Evolutionary conservation across 495 filamentous ascomycete genomes (phyloP).

Genomic region (Xylaria palmicola): DNA sequence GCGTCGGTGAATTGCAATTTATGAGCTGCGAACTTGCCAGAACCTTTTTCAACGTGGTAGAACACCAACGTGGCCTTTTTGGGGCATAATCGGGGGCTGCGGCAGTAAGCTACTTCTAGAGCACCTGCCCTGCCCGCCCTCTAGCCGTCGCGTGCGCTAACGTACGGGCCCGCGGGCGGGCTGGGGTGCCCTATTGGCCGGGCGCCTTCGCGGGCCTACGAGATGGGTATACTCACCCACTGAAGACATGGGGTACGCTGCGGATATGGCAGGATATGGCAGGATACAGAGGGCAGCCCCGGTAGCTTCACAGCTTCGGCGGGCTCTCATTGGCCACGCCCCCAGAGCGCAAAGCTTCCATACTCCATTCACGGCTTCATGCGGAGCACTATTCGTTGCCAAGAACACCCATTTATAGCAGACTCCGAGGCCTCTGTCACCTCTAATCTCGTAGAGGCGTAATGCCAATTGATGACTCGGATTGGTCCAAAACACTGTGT

Average conservation of each 20-base stretch:
- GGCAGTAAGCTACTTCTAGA: conserved; percentile 2
- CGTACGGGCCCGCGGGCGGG: neutral
- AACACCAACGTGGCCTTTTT: conserved; percentile 22
- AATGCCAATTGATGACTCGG: neutral
- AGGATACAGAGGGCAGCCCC: neutral
- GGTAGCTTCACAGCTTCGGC: neutral
- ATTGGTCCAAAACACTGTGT: conserved; percentile 1
- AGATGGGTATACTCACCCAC: too few relatives aligned
- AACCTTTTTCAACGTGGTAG: conserved; percentile 6
- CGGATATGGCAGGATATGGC: neutral
- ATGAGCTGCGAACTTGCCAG: conserved; percentile 15
- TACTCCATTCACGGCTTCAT: neutral
- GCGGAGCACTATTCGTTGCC: conserved; percentile 11
- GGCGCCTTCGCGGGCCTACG: neutral
- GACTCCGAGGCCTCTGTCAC: neutral
- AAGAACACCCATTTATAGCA: conserved; percentile 15
- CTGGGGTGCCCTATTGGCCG: neutral
- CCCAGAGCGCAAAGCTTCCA: neutral
- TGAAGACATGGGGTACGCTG: neutral
- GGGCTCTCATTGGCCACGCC: neutral
- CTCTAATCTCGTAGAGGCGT: neutral
- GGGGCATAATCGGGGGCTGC: neutral
- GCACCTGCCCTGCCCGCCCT: neutral
- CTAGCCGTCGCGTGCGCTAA: neutral
- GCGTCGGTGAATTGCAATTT: conserved; percentile 16